Conservation (phyloP, 2,329 filamentous ascomycete genomes). For the Chaetomium globosum region DNA sequence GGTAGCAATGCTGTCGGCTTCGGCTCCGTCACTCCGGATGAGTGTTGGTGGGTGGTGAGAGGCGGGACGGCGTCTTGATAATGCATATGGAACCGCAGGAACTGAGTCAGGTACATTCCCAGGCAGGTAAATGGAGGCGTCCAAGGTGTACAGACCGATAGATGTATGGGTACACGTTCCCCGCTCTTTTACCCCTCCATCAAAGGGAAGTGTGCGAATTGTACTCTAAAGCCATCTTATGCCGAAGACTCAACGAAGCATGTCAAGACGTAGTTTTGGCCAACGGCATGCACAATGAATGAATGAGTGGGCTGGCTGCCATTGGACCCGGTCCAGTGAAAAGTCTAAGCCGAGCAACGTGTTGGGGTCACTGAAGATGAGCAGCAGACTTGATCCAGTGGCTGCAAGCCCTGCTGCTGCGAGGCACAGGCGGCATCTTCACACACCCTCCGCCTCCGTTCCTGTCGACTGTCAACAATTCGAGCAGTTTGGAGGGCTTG, state of each 20-base stretch:
- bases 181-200: background rate
- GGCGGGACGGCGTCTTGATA: background rate
- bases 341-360: conserved; percentile 28
- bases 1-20: conserved; percentile 12
- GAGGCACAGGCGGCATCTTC: conserved; percentile 17
- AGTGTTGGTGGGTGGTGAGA: background rate
- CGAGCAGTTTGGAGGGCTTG: background rate
- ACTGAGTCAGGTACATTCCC: background rate
- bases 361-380: background rate
- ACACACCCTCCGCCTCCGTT: background rate
- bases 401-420: background rate
- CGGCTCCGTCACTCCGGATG: conserved; percentile 27
- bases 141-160: background rate
- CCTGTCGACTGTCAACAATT: conserved; percentile 7
- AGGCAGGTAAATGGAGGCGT: too few relatives aligned
- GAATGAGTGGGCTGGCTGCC: background rate
- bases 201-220: background rate
- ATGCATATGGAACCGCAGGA: conserved; percentile 8
- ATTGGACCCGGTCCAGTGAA: conserved; percentile 28
- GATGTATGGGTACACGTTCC: background rate
- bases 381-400: background rate
- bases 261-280: background rate
- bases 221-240: background rate
- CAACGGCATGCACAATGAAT: background rate
- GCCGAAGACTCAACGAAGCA: background rate